A percentile compares a stretch with the other conserved stretches of the same genome.
These are phyloP conservation scores for Centrapalus pauciflorus DNA, from an alignment of 129 eudicot genomes.

Conservation along the genomic window DNA sequence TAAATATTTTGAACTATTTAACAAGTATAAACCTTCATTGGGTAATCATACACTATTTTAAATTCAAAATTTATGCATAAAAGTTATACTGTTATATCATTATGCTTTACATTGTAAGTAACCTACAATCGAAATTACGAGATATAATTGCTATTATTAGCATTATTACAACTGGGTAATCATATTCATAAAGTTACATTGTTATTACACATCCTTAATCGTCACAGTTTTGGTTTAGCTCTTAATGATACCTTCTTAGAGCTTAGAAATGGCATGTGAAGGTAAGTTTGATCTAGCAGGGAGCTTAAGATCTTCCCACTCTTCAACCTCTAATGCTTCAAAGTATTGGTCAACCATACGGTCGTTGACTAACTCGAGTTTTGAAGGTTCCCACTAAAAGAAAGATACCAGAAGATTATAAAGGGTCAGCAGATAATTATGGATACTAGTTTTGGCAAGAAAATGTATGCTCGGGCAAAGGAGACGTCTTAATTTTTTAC, in stretches of 20 bases:
- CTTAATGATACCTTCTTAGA: conserved; percentile 34
- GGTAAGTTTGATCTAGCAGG: conserved; percentile 72
- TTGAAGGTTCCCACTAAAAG: conserved; percentile 83
- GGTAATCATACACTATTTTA: too few species aligned
- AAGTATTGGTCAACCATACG: conserved; percentile 71
- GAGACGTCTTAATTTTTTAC: conserved; percentile 33
- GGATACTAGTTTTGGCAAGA: not conserved
- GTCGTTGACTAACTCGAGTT: conserved; percentile 53
- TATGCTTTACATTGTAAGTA: too few species aligned
- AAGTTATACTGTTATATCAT: too few species aligned
- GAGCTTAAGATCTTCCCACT: conserved; percentile 74
- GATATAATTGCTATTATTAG: too few species aligned
- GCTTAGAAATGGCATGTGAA: conserved; percentile 82
- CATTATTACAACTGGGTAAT: not conserved
- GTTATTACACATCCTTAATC: not conserved
- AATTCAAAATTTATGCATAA: too few species aligned
- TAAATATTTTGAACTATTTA: too few species aligned
- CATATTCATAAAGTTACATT: not conserved
- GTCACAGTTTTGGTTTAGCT: not conserved
- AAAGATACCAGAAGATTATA: not conserved
- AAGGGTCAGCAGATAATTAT: not conserved
- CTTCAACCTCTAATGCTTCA: conserved; percentile 49
- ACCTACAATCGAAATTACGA: too few species aligned
- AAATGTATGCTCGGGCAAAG: too few species aligned
- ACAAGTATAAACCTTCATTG: too few species aligned